Evolutionary conservation across 2,329 filamentous ascomycete species (phyloP), one percentile per base, ranked within the genome.

Genomic region (Teratosphaeria nubilosa): DNA sequence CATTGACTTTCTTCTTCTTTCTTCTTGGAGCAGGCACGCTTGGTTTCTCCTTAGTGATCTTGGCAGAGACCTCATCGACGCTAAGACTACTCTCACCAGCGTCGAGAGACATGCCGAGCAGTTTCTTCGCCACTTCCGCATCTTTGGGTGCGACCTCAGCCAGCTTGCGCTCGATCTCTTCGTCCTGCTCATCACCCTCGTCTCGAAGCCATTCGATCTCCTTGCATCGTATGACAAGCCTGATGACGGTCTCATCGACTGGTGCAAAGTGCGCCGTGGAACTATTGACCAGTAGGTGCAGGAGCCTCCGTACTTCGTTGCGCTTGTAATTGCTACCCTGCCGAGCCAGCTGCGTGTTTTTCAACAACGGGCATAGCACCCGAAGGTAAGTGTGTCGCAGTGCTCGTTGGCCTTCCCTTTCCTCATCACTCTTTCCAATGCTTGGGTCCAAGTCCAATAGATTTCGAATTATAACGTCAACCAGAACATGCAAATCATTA

Each of bases 381-480:
- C 94, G 86, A 5, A 99, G 81, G 70, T 99, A 99, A 3, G 94
- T 99, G 72, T 99, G 94, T 41, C 92, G 84, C 58, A 99, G 77
- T 2, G 83, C 76, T 20, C 65, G 62, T 56, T 72, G 69, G 10
- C 71, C 71, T 54, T 69, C 68, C 31, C 61, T 51, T 27, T 70
- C 69, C 5, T 58, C 60, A 20, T 58, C 56, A 11, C 55, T 69
- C 25, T 73, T 71, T 27, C 70, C 66, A 11, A 78, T 85, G 70
- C 96, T 92, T 67, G 92, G 87, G 0, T 95, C 94, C 9, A 99
- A 79, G 71, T 99, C 94, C 67, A 97, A 85, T n/a, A 99, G 79
- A 68, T 99, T 99, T 51, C 94, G 88, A 60, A 99, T 90, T 59
- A 99, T 91, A 63, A 99, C 94, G 69, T 99, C 94, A 53, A 97